Evolutionary conservation across 805 yeast genomes (phyloP).

Genomic region (Ogataea paradorogensis): DNA sequence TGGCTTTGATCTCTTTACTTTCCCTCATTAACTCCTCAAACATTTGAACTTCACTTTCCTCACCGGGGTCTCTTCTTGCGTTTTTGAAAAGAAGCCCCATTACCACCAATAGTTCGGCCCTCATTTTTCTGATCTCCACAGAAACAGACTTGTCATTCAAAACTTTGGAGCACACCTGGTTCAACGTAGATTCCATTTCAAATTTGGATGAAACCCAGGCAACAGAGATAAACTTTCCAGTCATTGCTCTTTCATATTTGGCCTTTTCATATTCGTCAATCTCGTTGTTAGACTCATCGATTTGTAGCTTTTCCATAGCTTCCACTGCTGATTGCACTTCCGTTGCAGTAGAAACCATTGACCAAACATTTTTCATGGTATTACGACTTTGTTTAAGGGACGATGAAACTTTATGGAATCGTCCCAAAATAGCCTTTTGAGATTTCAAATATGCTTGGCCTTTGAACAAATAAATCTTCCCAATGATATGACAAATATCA

Average conservation of each 20-base stretch:
- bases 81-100: conserved; percentile 62
- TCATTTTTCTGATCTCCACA: conserved; percentile 43
- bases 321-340: conserved; percentile 80
- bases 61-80: conserved; percentile 60
- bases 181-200: conserved; percentile 70
- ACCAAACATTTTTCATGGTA: conserved; percentile 67
- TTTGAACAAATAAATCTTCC: conserved; percentile 63
- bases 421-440: conserved; percentile 68
- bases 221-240: conserved; percentile 78
- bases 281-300: conserved; percentile 36
- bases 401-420: conserved; percentile 50
- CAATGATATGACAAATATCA: conserved; percentile 74
- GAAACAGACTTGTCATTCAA: conserved; percentile 55
- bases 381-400: conserved; percentile 72
- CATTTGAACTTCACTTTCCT: conserved; percentile 72
- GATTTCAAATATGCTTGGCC: conserved; percentile 63
- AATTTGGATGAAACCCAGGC: conserved; percentile 84
- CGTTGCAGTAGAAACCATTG: conserved; percentile 67
- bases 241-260: conserved; percentile 66
- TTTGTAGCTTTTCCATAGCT: conserved; percentile 64
- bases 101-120: conserved; percentile 61
- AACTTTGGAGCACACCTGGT: conserved; percentile 66
- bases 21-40: conserved; percentile 57
- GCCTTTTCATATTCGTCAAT: conserved; percentile 47
- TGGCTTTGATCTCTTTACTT: conserved; percentile 29